Evolutionary conservation across 805 yeast species (phyloP).

Genomic region (Jamesozyma lodderae): DNA sequence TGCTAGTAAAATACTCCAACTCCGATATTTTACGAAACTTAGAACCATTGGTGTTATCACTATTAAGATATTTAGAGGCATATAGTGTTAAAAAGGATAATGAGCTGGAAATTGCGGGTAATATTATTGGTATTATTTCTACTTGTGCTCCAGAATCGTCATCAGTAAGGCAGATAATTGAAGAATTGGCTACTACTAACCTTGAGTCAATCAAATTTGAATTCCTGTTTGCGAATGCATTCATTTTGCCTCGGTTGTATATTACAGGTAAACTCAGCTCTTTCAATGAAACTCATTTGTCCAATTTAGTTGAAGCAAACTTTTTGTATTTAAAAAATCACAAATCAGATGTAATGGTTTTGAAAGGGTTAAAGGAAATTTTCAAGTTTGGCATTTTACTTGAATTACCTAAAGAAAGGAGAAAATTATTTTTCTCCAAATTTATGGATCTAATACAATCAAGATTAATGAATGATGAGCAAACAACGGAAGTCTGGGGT

Average conservation of each 20-base stretch:
- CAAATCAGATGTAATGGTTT: slow-evolving; percentile 2
- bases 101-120: slow-evolving; percentile 33
- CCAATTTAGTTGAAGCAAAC: slow-evolving; percentile 1
- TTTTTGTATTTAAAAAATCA: neutral
- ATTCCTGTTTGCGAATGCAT: slow-evolving; percentile 10
- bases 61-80: slow-evolving; percentile 21
- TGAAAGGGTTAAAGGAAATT: slow-evolving; percentile 27
- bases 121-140: slow-evolving; percentile 39
- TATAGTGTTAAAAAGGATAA: slow-evolving; percentile 14
- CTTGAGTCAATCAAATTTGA: slow-evolving; percentile 1
- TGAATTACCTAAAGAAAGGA: slow-evolving; percentile 8
- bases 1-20: slow-evolving; percentile 18
- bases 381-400: slow-evolving; percentile 33
- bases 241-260: slow-evolving; percentile 18
- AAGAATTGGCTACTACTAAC: neutral
- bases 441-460: slow-evolving; percentile 29
- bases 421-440: slow-evolving; percentile 15
- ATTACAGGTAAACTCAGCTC: slow-evolving; percentile 1
- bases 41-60: slow-evolving; percentile 10
- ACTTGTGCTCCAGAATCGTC: slow-evolving; percentile 7
- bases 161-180: slow-evolving; percentile 5
- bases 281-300: neutral
- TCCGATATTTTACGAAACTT: slow-evolving; percentile 6
- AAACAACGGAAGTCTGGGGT: slow-evolving; percentile 48
- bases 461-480: slow-evolving; percentile 49